Base-by-base conservation (phyloP, 306 rosid genomes). In the Albizia julibrissin region DNA sequence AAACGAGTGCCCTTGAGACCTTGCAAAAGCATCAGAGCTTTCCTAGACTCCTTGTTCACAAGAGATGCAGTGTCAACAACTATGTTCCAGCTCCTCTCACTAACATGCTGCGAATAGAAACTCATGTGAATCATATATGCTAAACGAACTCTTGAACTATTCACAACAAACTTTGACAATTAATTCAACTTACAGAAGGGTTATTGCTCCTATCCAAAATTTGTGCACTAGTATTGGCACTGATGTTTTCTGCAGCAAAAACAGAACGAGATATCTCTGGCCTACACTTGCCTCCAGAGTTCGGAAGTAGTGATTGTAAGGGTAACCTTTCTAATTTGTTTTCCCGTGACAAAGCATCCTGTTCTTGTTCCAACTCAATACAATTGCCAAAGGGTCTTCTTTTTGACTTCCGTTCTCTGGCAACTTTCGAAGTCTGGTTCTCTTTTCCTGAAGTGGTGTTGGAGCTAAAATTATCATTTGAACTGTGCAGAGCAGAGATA, bases 41-140 rank as follows among this genome's bases (percentile, higher is more conserved):
- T 93, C 89, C 97, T 91, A 27, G 98, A 91, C 39, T 91, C 93
- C 84, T 90, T 93, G 91, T 89, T 85, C 84, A 95, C 86, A 85
- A 95, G 97, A 76, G 94, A 84, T 43, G 89, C 49, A 67, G 89
- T 34, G 85, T 93, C 98, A 80, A 83, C 96, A 69, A 93, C 91
- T 92, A 95, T 86, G 59, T 74, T 87, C 99, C 97, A 93, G 71
- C 79, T 82, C 83, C 83, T 86, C 82, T 70, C 82, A 75, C 31
- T 54, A 75, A 61, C 27, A 26, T 82, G 84, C 95, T 92, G 91
- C 81, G 82, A 89, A 85, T 26, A 10, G 69, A 69, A 81, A 79
- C 72, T 76, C 72, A 56, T 78, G 54, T 78, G 44, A 80, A 27
- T 58, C 69, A 65, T 58, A 56, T 11, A 67, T 21, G 18, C 69